phyloP scores from a whole-genome alignment of 768 basidiomycete genomes.

The Pleurotus citrinopileatus region DNA sequence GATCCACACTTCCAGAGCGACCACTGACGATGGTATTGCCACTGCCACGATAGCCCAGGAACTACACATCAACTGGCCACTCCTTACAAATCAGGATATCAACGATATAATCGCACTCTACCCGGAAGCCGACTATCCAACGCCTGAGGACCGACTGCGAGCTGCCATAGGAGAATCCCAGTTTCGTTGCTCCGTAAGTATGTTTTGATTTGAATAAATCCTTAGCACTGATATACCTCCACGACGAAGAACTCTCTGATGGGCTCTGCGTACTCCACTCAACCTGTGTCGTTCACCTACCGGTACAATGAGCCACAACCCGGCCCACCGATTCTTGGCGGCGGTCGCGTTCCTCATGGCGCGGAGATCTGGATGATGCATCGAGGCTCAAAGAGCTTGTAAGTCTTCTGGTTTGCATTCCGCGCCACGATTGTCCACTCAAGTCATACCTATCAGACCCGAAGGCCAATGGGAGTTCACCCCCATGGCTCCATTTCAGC shows the following conservation, averaged over 20 bases:
- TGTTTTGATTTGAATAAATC: neutral
- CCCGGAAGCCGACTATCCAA: constrained; percentile 40
- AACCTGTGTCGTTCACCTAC: constrained; percentile 46
- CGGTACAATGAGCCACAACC: constrained; percentile 58
- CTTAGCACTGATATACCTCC: neutral
- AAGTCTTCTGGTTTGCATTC: constrained; percentile 10
- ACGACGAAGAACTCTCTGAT: constrained; percentile 39
- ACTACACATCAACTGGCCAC: constrained; percentile 41
- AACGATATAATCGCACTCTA: constrained; percentile 37
- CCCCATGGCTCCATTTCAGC: constrained; percentile 40
- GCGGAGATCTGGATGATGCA: constrained; percentile 73
- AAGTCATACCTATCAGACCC: constrained; percentile 23
- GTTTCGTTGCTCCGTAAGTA: constrained; percentile 51
- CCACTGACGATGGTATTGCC: constrained; percentile 57
- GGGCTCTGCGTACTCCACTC: constrained; percentile 35
- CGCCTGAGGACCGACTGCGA: constrained; percentile 36
- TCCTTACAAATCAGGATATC: constrained; percentile 37
- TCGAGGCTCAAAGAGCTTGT: constrained; percentile 58
- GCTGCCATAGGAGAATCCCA: constrained; percentile 47
- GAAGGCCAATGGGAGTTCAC: constrained; percentile 53
- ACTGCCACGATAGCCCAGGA: constrained; percentile 34
- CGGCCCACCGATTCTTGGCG: constrained; percentile 14
- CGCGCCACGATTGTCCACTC: neutral
- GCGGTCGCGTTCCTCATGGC: constrained; percentile 41
- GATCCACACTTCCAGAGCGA: constrained; percentile 33